These are phyloP conservation scores for Cavenderia fasciculata DNA, from an alignment of 78 protist genomes.

Conservation along the genomic window DNA sequence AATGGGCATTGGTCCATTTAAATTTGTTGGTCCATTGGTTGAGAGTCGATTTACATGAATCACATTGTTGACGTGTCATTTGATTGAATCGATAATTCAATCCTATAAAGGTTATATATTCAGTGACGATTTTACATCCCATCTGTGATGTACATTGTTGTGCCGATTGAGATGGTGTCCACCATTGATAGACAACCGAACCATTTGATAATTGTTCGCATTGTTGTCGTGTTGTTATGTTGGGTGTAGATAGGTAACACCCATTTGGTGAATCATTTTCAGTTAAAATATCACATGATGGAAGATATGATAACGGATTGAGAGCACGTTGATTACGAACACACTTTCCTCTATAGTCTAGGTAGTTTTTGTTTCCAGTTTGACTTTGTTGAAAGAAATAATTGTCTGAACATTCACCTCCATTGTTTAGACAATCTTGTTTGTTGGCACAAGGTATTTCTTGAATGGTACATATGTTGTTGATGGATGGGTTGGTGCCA, in stretches of 20 bases:
- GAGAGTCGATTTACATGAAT: neutral
- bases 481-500: no score
- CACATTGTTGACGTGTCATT: neutral
- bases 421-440: neutral
- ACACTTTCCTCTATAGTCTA: neutral
- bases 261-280: conserved; percentile 44
- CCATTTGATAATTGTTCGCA: no score
- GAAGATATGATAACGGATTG: neutral
- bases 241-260: neutral
- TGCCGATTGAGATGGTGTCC: neutral
- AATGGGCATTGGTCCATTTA: neutral
- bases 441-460: neutral
- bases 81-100: neutral
- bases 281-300: neutral
- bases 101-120: neutral
- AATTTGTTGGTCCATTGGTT: conserved; percentile 29
- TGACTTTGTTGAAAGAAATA: conserved; percentile 10
- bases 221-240: neutral
- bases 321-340: neutral
- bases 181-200: neutral
- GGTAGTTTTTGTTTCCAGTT: neutral
- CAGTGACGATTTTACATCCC: conserved; percentile 4
- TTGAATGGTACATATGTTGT: no score
- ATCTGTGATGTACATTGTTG: neutral
- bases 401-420: neutral